Evolutionary conservation across 495 filamentous ascomycete genomes (phyloP).

Genomic region (Aspergillus coremiiformis): DNA sequence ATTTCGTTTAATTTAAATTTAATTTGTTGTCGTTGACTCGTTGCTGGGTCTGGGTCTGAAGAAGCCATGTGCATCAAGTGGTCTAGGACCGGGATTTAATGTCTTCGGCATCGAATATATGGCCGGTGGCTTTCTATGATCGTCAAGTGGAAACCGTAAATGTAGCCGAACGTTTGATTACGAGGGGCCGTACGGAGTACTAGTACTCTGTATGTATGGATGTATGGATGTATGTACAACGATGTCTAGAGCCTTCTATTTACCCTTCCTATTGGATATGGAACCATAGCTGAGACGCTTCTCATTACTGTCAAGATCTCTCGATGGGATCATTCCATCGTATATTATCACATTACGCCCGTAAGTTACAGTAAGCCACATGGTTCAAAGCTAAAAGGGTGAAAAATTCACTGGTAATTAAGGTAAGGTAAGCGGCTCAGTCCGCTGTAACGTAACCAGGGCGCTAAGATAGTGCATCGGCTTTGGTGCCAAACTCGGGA

Average conservation of each 20-base stretch:
- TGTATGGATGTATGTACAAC: no score
- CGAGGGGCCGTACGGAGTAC: background rate
- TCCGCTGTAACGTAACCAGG: constrained; percentile 4
- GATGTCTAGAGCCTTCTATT: no score
- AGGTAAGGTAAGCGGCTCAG: background rate
- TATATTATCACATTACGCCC: background rate
- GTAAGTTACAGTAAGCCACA: background rate
- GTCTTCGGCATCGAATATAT: background rate
- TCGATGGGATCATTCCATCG: no score
- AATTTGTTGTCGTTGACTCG: background rate
- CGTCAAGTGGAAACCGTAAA: background rate
- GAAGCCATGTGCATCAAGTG: constrained; percentile 5
- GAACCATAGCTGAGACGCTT: no score
- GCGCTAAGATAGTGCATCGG: constrained; percentile 20
- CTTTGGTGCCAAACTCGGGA: constrained; percentile 29
- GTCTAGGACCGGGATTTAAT: background rate
- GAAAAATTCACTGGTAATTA: background rate
- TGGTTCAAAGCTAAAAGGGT: background rate
- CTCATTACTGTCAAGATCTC: no score
- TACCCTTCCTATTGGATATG: no score
- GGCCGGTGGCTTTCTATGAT: constrained; percentile 1
- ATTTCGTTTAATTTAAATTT: background rate
- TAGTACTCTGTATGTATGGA: no score
- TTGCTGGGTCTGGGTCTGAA: background rate
- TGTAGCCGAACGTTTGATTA: background rate